Base-by-base conservation (phyloP, 306 rosid genomes). In the Abrus precatorius region DNA sequence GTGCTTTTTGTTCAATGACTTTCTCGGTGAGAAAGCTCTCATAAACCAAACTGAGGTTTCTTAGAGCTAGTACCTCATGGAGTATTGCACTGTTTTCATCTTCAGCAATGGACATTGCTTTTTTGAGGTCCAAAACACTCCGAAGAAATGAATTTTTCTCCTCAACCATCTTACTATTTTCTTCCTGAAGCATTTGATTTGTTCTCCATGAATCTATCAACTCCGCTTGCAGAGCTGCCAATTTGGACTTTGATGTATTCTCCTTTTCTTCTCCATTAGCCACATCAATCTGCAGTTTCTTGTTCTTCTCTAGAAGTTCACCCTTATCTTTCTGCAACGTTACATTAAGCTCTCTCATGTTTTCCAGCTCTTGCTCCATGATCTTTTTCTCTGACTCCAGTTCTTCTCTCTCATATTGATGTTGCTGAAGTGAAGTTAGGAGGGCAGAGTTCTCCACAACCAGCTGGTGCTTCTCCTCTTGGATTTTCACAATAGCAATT, bases 371-470 rank as follows among this genome's bases (percentile, higher is more conserved):
- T 76, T 80, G 86, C 88, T 83, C 84, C 66, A 91, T 69, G 74
- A 36, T 44, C 70, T 84, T 82, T 62, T 87, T 90, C 83, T 82
- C 86, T 6, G 89, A 85, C 63, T 77, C 82, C 14, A 89, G 40
- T 48, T 85, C 89, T 75, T 82, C 86, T 52, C 81, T 88, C 65
- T 87, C 91, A 2, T 76, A 84, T 70, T 77, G 84, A 69, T 90
- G 80, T 81, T 85, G 92, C 78, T 76, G 78, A 82, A 91, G 90
- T 64, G 94, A 82, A 84, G 89, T 88, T 69, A 84, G 56, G 62
- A 92, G 83, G 69, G 89, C 91, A 6, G 92, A 91, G 56, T 92
- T 92, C 87, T 91, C 95, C 74, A 90, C 87, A 61, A 86, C 83
- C 67, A 90, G 79, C 80, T 80, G 86, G 84, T 86, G 91, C 83